Conservation (phyloP, 495 filamentous ascomycete species). For the Penicillium simplicissimum region DNA sequence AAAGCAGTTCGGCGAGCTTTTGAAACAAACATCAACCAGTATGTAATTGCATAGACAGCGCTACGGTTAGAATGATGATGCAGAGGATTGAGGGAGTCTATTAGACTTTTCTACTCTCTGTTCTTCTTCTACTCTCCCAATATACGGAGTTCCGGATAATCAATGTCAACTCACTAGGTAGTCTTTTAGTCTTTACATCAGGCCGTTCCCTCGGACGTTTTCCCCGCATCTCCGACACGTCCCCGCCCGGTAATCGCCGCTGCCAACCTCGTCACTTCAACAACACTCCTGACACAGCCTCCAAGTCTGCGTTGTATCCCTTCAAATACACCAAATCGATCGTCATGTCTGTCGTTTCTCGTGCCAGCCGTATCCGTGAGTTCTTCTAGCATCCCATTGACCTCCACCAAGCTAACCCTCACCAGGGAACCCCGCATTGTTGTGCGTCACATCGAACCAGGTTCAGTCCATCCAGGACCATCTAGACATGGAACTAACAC, state of each 20-base stretch:
- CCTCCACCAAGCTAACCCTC: slow-evolving; percentile 19
- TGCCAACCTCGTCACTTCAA: slow-evolving; percentile 12
- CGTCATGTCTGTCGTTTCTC: slow-evolving; percentile 35
- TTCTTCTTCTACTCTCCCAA: too few relatives aligned
- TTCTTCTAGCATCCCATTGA: background rate
- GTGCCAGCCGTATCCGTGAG: slow-evolving; percentile 41
- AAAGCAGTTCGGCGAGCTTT: too few relatives aligned
- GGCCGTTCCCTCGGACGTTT: background rate
- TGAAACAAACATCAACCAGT: too few relatives aligned
- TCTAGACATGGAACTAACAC: slow-evolving; percentile 15
- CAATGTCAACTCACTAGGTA: too few relatives aligned
- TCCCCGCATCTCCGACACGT: slow-evolving; percentile 32
- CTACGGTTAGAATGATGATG: too few relatives aligned
- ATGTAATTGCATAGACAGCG: too few relatives aligned
- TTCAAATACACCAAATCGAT: background rate
- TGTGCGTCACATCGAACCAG: slow-evolving; percentile 48
- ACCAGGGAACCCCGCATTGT: slow-evolving; percentile 66
- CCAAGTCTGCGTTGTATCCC: background rate
- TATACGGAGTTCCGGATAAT: too few relatives aligned
- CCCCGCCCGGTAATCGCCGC: slow-evolving; percentile 21
- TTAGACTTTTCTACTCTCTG: too few relatives aligned
- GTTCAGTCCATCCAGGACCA: slow-evolving; percentile 1
- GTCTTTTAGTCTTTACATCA: too few relatives aligned
- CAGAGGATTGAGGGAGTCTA: too few relatives aligned
- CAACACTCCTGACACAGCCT: background rate